phyloP scores from a whole-genome alignment of 1,284 basidiomycete genomes.

The Cutaneotrichosporon sp. region DNA sequence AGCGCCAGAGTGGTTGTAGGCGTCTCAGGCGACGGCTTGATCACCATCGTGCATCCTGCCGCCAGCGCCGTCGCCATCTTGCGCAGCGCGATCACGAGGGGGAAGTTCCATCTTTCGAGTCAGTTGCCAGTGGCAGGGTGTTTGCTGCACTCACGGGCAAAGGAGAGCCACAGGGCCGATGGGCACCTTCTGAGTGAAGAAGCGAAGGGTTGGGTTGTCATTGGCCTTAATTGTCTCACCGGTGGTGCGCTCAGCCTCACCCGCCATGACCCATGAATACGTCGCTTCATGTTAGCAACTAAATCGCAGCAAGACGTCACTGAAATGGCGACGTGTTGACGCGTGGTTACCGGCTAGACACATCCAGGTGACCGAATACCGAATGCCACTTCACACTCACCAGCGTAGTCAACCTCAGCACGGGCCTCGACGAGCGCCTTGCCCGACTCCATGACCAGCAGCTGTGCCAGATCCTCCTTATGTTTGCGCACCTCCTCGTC shows the following conservation, averaged over 20 bases:
- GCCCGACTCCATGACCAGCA: conserved; percentile 62
- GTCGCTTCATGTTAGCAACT: conserved; percentile 7
- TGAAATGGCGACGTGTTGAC: not conserved
- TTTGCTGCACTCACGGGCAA: conserved; percentile 26
- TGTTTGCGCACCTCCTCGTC: conserved; percentile 20
- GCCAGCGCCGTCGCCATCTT: conserved; percentile 84
- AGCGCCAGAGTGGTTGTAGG: conserved; percentile 75
- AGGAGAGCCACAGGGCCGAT: conserved; percentile 55
- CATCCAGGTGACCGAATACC: conserved; percentile 1
- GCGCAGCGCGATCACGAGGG: conserved; percentile 67
- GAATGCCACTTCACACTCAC: conserved; percentile 1
- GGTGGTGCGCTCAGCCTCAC: conserved; percentile 66
- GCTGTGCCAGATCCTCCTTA: conserved; percentile 24
- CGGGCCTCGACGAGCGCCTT: conserved; percentile 75
- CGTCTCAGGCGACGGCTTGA: conserved; percentile 76
- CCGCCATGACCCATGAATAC: conserved; percentile 43
- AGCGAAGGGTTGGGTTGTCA: conserved; percentile 18
- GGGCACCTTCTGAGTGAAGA: conserved; percentile 54
- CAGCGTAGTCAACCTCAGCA: conserved; percentile 63
- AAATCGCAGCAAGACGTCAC: too few relatives aligned
- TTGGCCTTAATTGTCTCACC: conserved; percentile 56
- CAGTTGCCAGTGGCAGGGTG: not conserved
- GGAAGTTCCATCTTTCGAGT: conserved; percentile 62
- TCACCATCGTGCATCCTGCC: conserved; percentile 45
- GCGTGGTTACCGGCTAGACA: too few relatives aligned